Evolutionary conservation across 768 basidiomycete genomes (phyloP).

Genomic region (Candolleomyces eurysporus): DNA sequence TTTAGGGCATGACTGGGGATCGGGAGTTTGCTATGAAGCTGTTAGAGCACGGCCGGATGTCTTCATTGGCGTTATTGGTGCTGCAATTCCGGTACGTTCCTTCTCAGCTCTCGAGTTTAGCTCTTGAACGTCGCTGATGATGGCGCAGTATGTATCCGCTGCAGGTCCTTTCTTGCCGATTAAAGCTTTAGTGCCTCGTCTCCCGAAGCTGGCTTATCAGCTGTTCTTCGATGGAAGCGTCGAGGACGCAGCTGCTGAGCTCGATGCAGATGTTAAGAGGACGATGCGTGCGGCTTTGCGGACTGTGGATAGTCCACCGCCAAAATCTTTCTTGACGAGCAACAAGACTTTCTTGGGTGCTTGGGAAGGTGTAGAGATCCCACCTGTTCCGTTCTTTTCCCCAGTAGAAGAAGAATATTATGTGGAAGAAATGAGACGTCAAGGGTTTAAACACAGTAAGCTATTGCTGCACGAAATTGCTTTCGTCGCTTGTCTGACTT

Average conservation of each 20-base stretch:
- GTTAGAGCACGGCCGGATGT: slow-evolving; percentile 66
- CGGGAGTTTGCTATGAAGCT: slow-evolving; percentile 64
- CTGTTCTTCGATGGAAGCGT: slow-evolving; percentile 57
- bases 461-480: slow-evolving; percentile 2
- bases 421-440: slow-evolving; percentile 55
- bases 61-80: slow-evolving; percentile 56
- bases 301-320: slow-evolving; percentile 53
- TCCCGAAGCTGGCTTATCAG: slow-evolving; percentile 63
- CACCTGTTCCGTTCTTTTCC: slow-evolving; percentile 59
- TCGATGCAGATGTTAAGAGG: slow-evolving; percentile 54
- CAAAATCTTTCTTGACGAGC: slow-evolving; percentile 51
- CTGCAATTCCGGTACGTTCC: slow-evolving; percentile 54
- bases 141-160: slow-evolving; percentile 56
- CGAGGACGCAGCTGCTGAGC: slow-evolving; percentile 46
- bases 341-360: slow-evolving; percentile 49
- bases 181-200: slow-evolving; percentile 31
- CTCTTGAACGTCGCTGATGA: not conserved
- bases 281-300: slow-evolving; percentile 57
- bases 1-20: slow-evolving; percentile 80
- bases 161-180: slow-evolving; percentile 47
- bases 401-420: slow-evolving; percentile 68
- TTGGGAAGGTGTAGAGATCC: slow-evolving; percentile 55
- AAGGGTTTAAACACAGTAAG: slow-evolving; percentile 63
- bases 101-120: not conserved
- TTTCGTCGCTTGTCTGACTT: not conserved